These are phyloP conservation scores for Zancudomyces culisetae DNA, from an alignment of 371 early-diverging fungal species.

Conservation along the genomic window DNA sequence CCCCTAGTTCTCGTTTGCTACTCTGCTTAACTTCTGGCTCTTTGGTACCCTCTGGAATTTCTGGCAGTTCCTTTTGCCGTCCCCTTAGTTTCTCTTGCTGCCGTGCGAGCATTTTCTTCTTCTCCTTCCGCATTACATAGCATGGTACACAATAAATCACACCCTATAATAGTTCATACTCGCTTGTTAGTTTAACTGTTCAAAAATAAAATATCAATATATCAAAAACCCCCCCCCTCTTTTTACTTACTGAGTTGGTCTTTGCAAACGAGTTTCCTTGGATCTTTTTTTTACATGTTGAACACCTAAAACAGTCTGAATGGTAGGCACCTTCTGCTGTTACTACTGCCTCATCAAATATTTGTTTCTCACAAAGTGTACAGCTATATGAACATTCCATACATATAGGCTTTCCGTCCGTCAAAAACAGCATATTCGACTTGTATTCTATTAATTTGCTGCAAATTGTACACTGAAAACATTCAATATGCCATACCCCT, in stretches of 20 bases:
- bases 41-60: slow-evolving; percentile 7
- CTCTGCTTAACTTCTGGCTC: not conserved
- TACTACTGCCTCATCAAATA: slow-evolving; percentile 74
- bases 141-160: slow-evolving; percentile 26
- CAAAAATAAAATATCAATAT: not conserved
- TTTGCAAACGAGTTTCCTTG: slow-evolving; percentile 62
- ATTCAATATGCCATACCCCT: slow-evolving; percentile 62
- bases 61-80: slow-evolving; percentile 22
- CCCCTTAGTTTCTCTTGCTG: slow-evolving; percentile 13
- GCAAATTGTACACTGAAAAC: slow-evolving; percentile 66
- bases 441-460: slow-evolving; percentile 52
- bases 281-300: slow-evolving; percentile 46
- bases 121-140: slow-evolving; percentile 24
- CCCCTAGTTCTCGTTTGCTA: not conserved
- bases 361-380: slow-evolving; percentile 53
- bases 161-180: slow-evolving; percentile 11
- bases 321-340: slow-evolving; percentile 75
- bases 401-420: slow-evolving; percentile 68
- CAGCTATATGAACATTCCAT: slow-evolving; percentile 75
- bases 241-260: slow-evolving; percentile 44
- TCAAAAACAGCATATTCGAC: slow-evolving; percentile 50
- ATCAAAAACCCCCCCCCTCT: not conserved
- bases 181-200: not conserved
- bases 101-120: slow-evolving; percentile 16
- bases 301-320: slow-evolving; percentile 64